Conservation (phyloP, 2,329 filamentous ascomycete genomes). For the Aureobasidium vineae region DNA sequence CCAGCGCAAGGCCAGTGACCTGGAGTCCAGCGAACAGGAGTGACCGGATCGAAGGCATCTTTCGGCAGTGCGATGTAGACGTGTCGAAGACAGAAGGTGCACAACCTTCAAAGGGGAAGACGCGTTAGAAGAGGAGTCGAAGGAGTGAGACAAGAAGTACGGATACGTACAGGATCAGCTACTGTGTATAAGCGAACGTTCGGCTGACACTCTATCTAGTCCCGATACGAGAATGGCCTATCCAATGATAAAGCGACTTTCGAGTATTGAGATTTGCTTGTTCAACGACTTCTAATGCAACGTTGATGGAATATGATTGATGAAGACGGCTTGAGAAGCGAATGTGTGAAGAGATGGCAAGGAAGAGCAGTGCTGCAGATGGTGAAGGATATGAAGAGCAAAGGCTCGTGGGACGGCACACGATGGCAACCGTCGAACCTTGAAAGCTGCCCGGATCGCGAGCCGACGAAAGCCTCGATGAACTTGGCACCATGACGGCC, state of each 20-base stretch:
- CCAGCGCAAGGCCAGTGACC: constrained; percentile 38
- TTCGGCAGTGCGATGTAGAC: constrained; percentile 22
- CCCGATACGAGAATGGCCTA: not conserved
- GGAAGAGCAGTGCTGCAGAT: not conserved
- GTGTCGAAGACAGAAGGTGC: not conserved
- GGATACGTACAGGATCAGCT: constrained; percentile 23
- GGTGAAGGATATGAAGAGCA: constrained; percentile 15
- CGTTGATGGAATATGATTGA: not conserved
- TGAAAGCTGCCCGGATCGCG: constrained; percentile 11
- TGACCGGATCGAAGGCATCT: constrained; percentile 45
- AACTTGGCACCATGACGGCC: constrained; percentile 18
- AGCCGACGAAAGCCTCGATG: constrained; percentile 17
- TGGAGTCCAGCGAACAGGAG: constrained; percentile 40
- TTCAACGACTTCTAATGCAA: constrained; percentile 1
- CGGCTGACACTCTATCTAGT: constrained; percentile 17
- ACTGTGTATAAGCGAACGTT: constrained; percentile 20
- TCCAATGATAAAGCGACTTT: not conserved
- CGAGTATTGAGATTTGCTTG: not conserved
- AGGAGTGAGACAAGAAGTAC: constrained; percentile 10
- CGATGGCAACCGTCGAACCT: constrained; percentile 19
- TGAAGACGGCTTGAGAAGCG: constrained; percentile 9
- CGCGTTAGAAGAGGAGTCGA: constrained; percentile 21
- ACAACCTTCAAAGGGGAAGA: constrained; percentile 4
- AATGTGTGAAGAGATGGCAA: constrained; percentile 8
- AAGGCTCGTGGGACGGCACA: constrained; percentile 18